phyloP scores from a whole-genome alignment of 768 basidiomycete genomes.

The Pisolithus marmoratus region DNA sequence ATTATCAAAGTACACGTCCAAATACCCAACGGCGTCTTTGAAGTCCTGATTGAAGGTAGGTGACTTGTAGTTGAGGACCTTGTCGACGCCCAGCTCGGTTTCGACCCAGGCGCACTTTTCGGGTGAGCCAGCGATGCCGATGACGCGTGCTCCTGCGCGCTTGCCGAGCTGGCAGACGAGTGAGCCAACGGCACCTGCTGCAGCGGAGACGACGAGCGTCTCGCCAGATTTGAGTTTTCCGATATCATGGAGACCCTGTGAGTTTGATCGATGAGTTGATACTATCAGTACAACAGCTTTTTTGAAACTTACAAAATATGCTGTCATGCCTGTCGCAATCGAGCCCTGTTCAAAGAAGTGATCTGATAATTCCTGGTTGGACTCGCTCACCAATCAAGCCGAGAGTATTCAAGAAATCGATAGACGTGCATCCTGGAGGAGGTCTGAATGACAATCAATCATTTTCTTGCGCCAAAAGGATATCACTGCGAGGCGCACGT shows the following conservation, averaged over 20 bases:
- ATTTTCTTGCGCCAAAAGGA: background rate
- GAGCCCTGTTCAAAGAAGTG: background rate
- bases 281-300: background rate
- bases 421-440: slow-evolving; percentile 50
- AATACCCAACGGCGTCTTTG: slow-evolving; percentile 59
- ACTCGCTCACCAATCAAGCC: slow-evolving; percentile 58
- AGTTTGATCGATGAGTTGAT: slow-evolving; percentile 2
- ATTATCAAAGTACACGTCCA: slow-evolving; percentile 87
- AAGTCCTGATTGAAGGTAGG: slow-evolving; percentile 65
- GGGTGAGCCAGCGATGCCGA: slow-evolving; percentile 78
- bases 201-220: slow-evolving; percentile 81
- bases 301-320: slow-evolving; percentile 66
- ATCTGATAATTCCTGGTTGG: background rate
- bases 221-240: slow-evolving; percentile 81
- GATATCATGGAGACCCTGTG: slow-evolving; percentile 75
- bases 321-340: slow-evolving; percentile 62
- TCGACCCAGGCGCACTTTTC: slow-evolving; percentile 88
- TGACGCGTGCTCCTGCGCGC: slow-evolving; percentile 70
- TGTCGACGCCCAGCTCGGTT: slow-evolving; percentile 76
- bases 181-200: slow-evolving; percentile 87
- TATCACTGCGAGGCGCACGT: slow-evolving; percentile 38
- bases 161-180: slow-evolving; percentile 83
- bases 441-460: slow-evolving; percentile 30
- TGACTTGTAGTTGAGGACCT: slow-evolving; percentile 85
- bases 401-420: slow-evolving; percentile 83